A percentile compares a stretch with the other conserved stretches of the same genome.
phyloP scores from a whole-genome alignment of 768 basidiomycete species.

The Cytidiella melzeri region DNA sequence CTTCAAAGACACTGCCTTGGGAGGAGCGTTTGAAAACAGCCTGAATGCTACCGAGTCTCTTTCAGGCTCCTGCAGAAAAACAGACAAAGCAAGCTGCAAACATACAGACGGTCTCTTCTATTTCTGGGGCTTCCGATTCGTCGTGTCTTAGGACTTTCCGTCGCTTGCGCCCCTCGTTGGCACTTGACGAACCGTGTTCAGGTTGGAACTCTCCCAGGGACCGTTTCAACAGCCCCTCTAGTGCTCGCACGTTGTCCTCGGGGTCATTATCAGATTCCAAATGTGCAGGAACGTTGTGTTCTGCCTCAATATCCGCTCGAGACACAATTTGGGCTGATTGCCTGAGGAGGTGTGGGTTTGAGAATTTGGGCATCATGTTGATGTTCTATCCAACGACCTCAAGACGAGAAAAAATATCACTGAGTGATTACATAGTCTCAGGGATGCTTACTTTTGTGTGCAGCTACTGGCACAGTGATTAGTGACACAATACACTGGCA shows the following conservation, averaged over 20 bases:
- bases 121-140: background rate
- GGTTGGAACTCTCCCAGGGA: constrained; percentile 10
- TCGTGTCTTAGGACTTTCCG: constrained; percentile 6
- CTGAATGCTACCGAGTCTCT: constrained; percentile 18
- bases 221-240: constrained; percentile 12
- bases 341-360: constrained; percentile 9
- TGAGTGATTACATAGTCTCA: too few species aligned
- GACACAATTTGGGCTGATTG: constrained; percentile 10
- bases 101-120: constrained; percentile 1
- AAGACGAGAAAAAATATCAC: too few species aligned
- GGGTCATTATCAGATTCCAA: background rate
- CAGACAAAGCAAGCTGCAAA: too few species aligned
- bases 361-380: constrained; percentile 7
- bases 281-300: background rate
- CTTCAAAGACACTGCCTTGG: constrained; percentile 16
- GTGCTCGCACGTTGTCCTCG: constrained; percentile 3
- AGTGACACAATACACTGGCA: too few species aligned
- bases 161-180: too few species aligned
- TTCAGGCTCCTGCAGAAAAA: background rate
- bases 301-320: constrained; percentile 8
- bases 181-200: background rate
- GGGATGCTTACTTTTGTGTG: too few species aligned
- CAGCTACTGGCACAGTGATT: too few species aligned
- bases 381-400: background rate
- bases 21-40: constrained; percentile 17